Base-by-base conservation (phyloP, 768 basidiomycete genomes). In the Termitomyces sp. region DNA sequence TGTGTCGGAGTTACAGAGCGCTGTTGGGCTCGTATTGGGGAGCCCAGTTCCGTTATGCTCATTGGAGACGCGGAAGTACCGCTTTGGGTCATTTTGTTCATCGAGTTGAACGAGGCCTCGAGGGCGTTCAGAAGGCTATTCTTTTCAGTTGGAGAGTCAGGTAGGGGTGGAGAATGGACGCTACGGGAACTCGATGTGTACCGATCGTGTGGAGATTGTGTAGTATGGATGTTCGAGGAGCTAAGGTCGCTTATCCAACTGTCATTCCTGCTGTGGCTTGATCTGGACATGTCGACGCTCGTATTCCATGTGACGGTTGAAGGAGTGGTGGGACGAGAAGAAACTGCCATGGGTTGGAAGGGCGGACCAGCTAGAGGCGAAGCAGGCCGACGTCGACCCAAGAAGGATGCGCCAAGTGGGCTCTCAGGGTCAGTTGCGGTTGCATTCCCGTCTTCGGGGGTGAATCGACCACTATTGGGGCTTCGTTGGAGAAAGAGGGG, bases 281-380 rank as follows among this genome's bases (percentile, higher is more conserved):
- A 28, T 52, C 67, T 41, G 0, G 40, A 60, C 59, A 63, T 64
- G 58, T 72, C 58, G 71, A 67, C 63, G 67, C 60, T 71, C 23
- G 73, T 55, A 52, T 77, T 82, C 89, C 89, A 91, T n/a, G 82
- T 80, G 52, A 89, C 78, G 66, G 87, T 89, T 1, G 90, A 91
- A 37, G 89, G 89, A 10, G 80, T 82, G 30, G 73, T 70, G 33
- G 86, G 85, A 31, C 84, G 82, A 28, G 89, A 88, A 45, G 83
- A 77, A 23, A 80, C 76, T 7, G 78, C 63, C 72, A 87, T 74
- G 6, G 84, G 78, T 68, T 86, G 87, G 67, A 75, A 89, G 3
- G 81, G 69, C 28, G 78, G 73, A 28, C 75, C 78, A 33, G 86
- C 80, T 37, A 89, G 75, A 5, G 90, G 89, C 37, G 89, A 91